A percentile compares a stretch with the other conserved stretches of the same genome.
Conservation (phyloP, 1,139 yeast genomes). For the Yamadazyma dushanensis region DNA sequence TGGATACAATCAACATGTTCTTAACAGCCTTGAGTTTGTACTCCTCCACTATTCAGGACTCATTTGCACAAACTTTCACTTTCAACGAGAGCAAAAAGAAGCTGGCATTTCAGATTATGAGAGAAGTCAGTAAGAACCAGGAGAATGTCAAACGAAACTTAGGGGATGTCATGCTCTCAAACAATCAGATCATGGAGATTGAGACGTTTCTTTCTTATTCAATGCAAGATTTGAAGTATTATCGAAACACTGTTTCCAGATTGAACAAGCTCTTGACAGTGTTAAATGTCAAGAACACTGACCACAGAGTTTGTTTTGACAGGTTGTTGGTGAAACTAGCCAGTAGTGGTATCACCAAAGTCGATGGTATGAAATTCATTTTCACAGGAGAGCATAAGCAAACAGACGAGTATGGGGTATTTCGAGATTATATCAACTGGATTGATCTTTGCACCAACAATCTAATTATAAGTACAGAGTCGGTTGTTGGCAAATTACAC, state of each 20-base stretch:
- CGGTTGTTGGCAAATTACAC: constrained; percentile 38
- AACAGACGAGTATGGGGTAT: constrained; percentile 18
- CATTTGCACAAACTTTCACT: constrained; percentile 7
- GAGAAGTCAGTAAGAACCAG: constrained; percentile 20
- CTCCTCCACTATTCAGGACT: constrained; percentile 5
- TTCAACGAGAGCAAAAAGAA: constrained; percentile 12
- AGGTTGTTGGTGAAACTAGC: constrained; percentile 18
- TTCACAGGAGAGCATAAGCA: constrained; percentile 15
- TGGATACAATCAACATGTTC: constrained; percentile 49
- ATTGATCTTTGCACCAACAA: constrained; percentile 33
- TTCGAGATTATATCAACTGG: constrained; percentile 28
- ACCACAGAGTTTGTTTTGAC: constrained; percentile 30
- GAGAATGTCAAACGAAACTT: constrained; percentile 18
- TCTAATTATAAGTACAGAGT: constrained; percentile 39
- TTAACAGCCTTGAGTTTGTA: constrained; percentile 39
- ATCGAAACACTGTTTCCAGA: constrained; percentile 30
- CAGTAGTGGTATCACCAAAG: constrained; percentile 11
- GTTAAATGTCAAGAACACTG: constrained; percentile 45
- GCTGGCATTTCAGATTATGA: constrained; percentile 39
- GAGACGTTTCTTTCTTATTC: constrained; percentile 58
- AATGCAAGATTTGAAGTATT: constrained; percentile 42
- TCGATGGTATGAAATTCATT: constrained; percentile 9
- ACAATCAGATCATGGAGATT: constrained; percentile 45
- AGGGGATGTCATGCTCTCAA: constrained; percentile 28
- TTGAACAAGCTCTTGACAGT: constrained; percentile 47